Percentiles rank a stretch among this genome's conserved stretches.
Conservation (phyloP, 305 asterid genomes). For the Fraxinus nigra region DNA sequence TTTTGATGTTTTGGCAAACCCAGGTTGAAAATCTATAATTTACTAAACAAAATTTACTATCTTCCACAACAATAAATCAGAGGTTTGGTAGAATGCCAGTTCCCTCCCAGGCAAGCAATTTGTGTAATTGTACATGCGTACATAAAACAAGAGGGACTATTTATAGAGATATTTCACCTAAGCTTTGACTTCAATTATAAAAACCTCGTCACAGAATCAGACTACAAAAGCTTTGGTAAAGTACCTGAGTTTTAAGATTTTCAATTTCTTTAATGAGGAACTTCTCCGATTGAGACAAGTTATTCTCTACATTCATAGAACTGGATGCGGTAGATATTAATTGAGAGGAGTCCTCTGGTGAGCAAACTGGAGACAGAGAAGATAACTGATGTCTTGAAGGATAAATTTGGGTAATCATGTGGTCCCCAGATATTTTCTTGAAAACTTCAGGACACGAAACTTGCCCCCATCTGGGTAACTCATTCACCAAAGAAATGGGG, state of each 20-base stretch:
- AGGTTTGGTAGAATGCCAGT: neutral
- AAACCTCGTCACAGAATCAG: neutral
- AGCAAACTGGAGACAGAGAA: conserved; percentile 23
- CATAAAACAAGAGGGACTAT: neutral
- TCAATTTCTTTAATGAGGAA: conserved; percentile 33
- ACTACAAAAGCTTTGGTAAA: neutral
- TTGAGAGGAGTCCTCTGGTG: conserved; percentile 9
- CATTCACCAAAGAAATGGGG: conserved; percentile 15
- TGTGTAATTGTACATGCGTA: neutral
- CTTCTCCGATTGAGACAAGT: conserved; percentile 24
- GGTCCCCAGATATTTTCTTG: conserved; percentile 13
- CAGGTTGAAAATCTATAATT: neutral
- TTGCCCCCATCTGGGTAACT: conserved; percentile 44
- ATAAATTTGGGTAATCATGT: conserved; percentile 8
- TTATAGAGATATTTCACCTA: neutral
- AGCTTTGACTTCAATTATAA: neutral
- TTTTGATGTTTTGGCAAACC: neutral
- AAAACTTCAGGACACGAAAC: conserved; percentile 42
- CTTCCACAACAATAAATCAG: neutral
- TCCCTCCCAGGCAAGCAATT: neutral
- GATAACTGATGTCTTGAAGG: conserved; percentile 15
- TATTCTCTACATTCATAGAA: conserved; percentile 18
- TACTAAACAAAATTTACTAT: neutral
- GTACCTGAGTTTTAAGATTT: conserved; percentile 39
- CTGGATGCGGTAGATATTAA: conserved; percentile 11